Base-by-base conservation (phyloP, 371 early-diverging fungal genomes). In the Fennellomyces sp. region DNA sequence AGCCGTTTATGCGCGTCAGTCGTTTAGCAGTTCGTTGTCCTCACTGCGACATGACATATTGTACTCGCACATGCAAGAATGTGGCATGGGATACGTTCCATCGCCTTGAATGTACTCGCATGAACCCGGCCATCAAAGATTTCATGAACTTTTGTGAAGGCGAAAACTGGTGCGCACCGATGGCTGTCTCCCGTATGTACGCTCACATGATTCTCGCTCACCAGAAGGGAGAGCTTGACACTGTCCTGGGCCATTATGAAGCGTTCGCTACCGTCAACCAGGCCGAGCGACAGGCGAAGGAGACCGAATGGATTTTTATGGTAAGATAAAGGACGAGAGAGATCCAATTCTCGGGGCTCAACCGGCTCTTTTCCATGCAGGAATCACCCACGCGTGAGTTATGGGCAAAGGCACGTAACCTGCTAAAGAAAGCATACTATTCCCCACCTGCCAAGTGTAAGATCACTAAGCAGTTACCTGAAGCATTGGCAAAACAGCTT, bases 261-360 rank as follows among this genome's bases (percentile, higher is more conserved):
- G 86, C 86, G 1, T 86, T 86, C 67, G 86, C 86, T 1, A 86
- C 86, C 23, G 83, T 86, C 42, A 81, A 79, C 56, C 86, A 86
- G 65, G 83, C 82, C 15, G 86, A 86, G 56, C 75, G 86, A 28
- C 86, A 86, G 56, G 84, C 83, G 29, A 84, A 81, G 64, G 86
- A 86, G 47, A 84, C 86, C 0, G 83, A 84, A 17, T 86, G 86
- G 86, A 84, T 84, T 28, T 80, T 86, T 65, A 86, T 86, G 86
- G 78, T 73, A 55, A 58, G 66, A 28, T 55, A 58, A 29, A 50
- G 35, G 35, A n/a, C n/a, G n/a, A n/a, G n/a, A n/a, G n/a, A n/a
- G n/a, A n/a, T n/a, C n/a, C n/a, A n/a, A n/a, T n/a, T n/a, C n/a
- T n/a, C n/a, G n/a, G 15, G 1, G 38, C 4, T 47, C 21, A 47